Base-by-base conservation (phyloP, 257 asterid genomes). In the Salvia miltiorrhiza region DNA sequence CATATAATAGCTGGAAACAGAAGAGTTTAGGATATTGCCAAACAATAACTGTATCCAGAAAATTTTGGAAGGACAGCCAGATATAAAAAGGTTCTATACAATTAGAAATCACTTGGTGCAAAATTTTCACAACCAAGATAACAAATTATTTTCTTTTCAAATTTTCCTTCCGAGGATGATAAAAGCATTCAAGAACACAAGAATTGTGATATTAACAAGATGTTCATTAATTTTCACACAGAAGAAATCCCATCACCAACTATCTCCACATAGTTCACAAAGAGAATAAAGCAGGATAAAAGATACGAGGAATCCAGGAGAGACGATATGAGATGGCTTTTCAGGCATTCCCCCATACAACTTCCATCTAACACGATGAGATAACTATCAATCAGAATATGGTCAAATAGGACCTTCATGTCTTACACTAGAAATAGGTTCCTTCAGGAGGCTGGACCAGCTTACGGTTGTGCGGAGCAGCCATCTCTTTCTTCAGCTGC, bases 361-460 rank as follows among this genome's bases (percentile, higher is more conserved):
- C 67, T 67, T 33, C 50, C 81, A 67, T 62, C 63, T 62, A 49
- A 63, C 30, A 39, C 57, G 39, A 65, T 50, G 52, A 35, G 26
- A 41, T 50, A 41, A 30, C 35, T 30, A 23, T 67, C 53, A 48
- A 50, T 59, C 59, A 20, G 65, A 33, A 78, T 50, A 72, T 23
- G 75, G 71, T 74, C 69, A 43, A 61, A 7, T 28, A 54, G 20
- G 78, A 67, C 73, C 75, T 0, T 61, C 11, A 69, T 50, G 75
- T 30, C 57, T 48, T 57, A 72, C 44, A 68, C 88, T 86, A 90
- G 83, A 90, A 90, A 74, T 80, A 83, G 76, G 92, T 86, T 67
- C 97, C 97, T 82, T 90, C 97, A 0, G 97, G 96, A 20, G 97
- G 97, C 81, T 90, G 68, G 74, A 63, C 76, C 16, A 73, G 79